Evolutionary conservation across 306 rosid species (phyloP), one percentile per base, ranked within the genome.

Genomic region (Neltuma alba): DNA sequence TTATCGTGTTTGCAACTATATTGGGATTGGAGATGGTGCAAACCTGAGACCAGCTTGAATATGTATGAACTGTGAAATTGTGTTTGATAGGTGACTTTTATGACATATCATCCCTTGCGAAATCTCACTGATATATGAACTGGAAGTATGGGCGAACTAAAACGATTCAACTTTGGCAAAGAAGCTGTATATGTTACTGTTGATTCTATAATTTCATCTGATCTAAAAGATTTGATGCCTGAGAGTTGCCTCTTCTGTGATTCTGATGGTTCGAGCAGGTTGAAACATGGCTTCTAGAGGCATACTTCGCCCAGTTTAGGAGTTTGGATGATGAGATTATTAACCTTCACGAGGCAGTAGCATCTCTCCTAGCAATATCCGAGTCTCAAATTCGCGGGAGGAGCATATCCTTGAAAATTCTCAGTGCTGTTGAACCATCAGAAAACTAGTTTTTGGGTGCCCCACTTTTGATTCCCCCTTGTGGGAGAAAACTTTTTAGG

Each of bases 361-460:
- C 89, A 67, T 71, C 86, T 75, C 87, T 85, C 16, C 89, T 69
- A 3, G 87, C 88, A 55, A 84, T 45, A 37, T 36, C 30, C 38
- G 44, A 84, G 78, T 65, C 84, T 7, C 74, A 81, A 66, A 87
- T 36, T 41, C 84, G 47, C 65, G 72, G 41, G 88, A 88, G 67
- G 92, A 86, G 72, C 89, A 83, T 42, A 48, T 87, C 61, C 84
- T 85, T 20, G 88, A 87, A 80, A 87, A 85, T 70, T 90, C 87
- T 57, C 87, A 83, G 73, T 87, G 91, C 58, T 85, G 85, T 63
- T 69, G 91, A 62, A 87, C 86, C 25, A 83, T 88, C 48, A 84
- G 92, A 81, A 87, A 84, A 80, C 80, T 90, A 28, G 72, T 85
- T 77, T 71, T 85, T 80, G 89, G 87, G 69, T 81, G 86, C 78